phyloP scores from a whole-genome alignment of 768 basidiomycete genomes.

The Pleurotus cornucopiae region DNA sequence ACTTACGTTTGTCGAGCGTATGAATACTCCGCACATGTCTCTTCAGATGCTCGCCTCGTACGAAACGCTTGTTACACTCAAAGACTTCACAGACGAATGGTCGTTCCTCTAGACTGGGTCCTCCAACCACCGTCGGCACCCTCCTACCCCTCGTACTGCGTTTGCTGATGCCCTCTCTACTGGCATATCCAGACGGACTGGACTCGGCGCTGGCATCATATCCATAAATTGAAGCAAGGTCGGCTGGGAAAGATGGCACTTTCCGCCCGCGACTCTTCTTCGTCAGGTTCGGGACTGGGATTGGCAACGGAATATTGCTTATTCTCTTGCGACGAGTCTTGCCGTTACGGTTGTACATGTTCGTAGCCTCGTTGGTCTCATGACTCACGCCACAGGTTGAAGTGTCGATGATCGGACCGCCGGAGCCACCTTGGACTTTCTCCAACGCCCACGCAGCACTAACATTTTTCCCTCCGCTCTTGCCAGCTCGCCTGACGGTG shows the following conservation, averaged over 20 bases:
- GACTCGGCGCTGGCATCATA: constrained; percentile 3
- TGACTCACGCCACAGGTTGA: constrained; percentile 12
- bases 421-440: neutral
- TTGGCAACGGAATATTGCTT: constrained; percentile 33
- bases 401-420: neutral
- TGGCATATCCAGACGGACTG: neutral
- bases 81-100: constrained; percentile 63
- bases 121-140: neutral
- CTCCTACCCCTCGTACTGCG: constrained; percentile 1
- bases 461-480: neutral
- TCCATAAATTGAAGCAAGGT: constrained; percentile 5
- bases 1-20: constrained; percentile 80
- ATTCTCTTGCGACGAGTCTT: neutral
- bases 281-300: constrained; percentile 57
- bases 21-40: constrained; percentile 78
- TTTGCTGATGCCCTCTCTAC: constrained; percentile 3
- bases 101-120: constrained; percentile 25
- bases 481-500: neutral
- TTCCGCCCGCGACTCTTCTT: constrained; percentile 61
- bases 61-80: constrained; percentile 78
- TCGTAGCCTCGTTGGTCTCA: neutral
- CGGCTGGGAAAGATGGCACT: constrained; percentile 36
- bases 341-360: neutral
- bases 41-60: constrained; percentile 77
- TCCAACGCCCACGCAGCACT: constrained; percentile 3